phyloP scores from a whole-genome alignment of 495 filamentous ascomycete genomes.

The Glutinoglossum americanum region DNA sequence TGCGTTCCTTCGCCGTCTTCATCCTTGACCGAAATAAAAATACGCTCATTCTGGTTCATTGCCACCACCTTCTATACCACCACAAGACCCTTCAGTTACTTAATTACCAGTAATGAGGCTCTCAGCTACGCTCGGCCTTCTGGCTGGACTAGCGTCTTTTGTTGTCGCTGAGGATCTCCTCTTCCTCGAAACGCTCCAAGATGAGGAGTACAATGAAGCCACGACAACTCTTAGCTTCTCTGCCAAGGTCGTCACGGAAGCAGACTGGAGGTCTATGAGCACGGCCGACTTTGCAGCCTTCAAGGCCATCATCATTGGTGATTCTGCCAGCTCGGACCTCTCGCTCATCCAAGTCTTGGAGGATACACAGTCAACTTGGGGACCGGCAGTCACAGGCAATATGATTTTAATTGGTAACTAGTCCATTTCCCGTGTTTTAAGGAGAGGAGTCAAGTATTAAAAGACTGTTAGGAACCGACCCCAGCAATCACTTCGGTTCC shows the following conservation, averaged over 20 bases:
- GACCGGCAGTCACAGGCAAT: slow-evolving; percentile 20
- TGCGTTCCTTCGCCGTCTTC: no score
- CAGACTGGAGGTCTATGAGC: slow-evolving; percentile 16
- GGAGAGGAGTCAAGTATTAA: no score
- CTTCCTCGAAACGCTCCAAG: slow-evolving; percentile 14
- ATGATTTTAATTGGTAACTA: slow-evolving; percentile 20
- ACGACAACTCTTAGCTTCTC: slow-evolving; percentile 12
- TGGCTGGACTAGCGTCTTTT: not conserved
- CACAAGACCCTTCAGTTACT: no score
- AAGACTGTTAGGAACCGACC: slow-evolving; percentile 22
- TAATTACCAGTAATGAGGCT: no score
- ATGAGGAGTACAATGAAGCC: slow-evolving; percentile 13
- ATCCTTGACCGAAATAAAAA: no score
- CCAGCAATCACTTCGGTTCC: slow-evolving; percentile 12
- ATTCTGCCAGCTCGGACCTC: slow-evolving; percentile 11
- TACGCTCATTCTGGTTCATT: no score
- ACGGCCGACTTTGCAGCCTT: slow-evolving; percentile 19
- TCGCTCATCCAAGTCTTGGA: slow-evolving; percentile 9
- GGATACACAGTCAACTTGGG: slow-evolving; percentile 16
- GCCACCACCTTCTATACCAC: no score
- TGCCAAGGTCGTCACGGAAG: slow-evolving; percentile 15
- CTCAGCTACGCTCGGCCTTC: no score
- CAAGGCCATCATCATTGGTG: slow-evolving; percentile 20
- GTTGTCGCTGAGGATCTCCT: slow-evolving; percentile 15
- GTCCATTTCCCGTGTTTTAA: no score